phyloP scores from a whole-genome alignment of 257 asterid species.

The Cruciata laevipes region DNA sequence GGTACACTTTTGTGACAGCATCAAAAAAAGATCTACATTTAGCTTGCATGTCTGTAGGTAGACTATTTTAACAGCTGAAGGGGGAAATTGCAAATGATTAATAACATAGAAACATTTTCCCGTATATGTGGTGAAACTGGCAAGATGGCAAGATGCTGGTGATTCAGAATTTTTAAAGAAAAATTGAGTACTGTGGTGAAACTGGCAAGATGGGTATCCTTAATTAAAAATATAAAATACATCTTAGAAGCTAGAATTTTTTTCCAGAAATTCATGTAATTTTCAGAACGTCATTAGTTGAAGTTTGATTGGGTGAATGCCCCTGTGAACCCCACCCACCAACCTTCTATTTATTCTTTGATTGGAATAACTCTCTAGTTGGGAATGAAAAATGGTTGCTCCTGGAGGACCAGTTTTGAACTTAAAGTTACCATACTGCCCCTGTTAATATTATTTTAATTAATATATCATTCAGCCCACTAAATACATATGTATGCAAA shows the following conservation, averaged over 20 bases:
- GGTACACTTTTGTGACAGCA: constrained; percentile 32
- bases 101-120: not conserved
- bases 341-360: no score
- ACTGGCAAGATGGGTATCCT: not conserved
- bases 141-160: not conserved
- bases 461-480: no score
- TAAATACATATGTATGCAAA: no score
- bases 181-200: not conserved
- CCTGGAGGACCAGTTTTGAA: no score
- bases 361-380: not conserved
- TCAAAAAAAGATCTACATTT: not conserved
- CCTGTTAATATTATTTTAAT: no score
- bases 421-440: no score
- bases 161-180: not conserved
- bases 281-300: not conserved
- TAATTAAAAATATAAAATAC: no score
- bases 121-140: not conserved
- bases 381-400: no score
- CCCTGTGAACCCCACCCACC: not conserved
- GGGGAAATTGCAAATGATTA: not conserved
- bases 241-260: not conserved
- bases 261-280: not conserved
- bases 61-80: not conserved
- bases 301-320: not conserved
- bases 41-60: not conserved